Evolutionary conservation across 2,329 filamentous ascomycete species (phyloP), one percentile per base, ranked within the genome.

Genomic region (Penicillium frequentans): DNA sequence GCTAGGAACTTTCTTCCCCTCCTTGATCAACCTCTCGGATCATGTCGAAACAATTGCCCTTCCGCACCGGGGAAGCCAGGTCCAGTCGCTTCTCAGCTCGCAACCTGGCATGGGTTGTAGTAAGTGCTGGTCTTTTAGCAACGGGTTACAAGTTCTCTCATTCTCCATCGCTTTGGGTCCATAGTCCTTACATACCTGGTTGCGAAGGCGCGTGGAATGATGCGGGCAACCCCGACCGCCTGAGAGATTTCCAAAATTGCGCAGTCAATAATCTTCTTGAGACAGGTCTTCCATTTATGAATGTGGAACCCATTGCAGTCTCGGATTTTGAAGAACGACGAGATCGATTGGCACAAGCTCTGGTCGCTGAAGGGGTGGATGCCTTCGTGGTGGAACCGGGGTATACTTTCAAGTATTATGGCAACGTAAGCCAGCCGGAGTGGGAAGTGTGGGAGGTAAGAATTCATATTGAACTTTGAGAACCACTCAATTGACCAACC

Each of bases 371-470:
- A 43, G 73, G 71, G 1, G 70, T 81, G 1, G 84, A 86, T 68
- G 85, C 83, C 0, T 88, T 88, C 60, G 74, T 86, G 2, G 74
- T 86, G 1, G 86, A 88, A 65, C 86, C 86, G 1, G 85, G 85
- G 2, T 87, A 86, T 64, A 86, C 84, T 0, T 87, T 87, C 61
- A 81, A 84, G 71, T 86, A 87, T 68, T 88, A 86, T 64, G 84
- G 78, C 47, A 87, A 88, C 64, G 77, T 84, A 43, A 85, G 82
- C 1, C 85, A 87, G 64, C 69, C 68, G 0, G 81, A 87, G 58
- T 87, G 85, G 85, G 84, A 88, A 60, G 80, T 82, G 0, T 87
- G 84, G 84, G 85, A 72, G 57, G 67, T 70, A 52, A 37, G 62
- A n/a, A n/a, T 8, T 42, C 37, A 23, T 42, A 5, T 13, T 31